phyloP scores from a whole-genome alignment of 495 filamentous ascomycete genomes.

The Penicillium daleae region DNA sequence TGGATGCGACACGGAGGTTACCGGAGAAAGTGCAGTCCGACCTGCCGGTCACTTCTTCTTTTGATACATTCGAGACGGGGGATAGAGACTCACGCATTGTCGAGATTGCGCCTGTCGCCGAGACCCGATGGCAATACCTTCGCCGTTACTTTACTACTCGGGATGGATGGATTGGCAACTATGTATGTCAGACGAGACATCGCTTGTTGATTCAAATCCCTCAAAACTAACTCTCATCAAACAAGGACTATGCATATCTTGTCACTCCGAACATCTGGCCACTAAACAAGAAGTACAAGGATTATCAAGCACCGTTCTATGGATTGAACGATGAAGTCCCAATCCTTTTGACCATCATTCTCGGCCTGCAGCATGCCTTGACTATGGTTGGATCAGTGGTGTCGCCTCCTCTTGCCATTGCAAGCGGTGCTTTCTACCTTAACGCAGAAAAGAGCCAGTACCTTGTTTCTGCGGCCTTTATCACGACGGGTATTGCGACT shows the following conservation, averaged over 20 bases:
- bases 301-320: constrained; percentile 73
- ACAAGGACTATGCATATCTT: constrained; percentile 68
- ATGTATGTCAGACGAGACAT: constrained; percentile 43
- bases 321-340: constrained; percentile 81
- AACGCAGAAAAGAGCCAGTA: constrained; percentile 63
- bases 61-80: constrained; percentile 17
- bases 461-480: constrained; percentile 81
- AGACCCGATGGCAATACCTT: constrained; percentile 37
- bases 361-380: constrained; percentile 67
- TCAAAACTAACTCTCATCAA: not conserved
- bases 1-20: constrained; percentile 14
- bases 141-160: constrained; percentile 51
- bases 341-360: constrained; percentile 68
- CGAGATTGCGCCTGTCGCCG: constrained; percentile 21
- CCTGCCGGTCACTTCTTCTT: constrained; percentile 10
- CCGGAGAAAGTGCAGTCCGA: constrained; percentile 17
- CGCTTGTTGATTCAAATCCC: not conserved
- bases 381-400: constrained; percentile 62
- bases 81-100: constrained; percentile 14
- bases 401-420: constrained; percentile 77
- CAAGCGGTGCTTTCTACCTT: constrained; percentile 69
- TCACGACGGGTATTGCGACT: constrained; percentile 78
- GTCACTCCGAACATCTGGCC: constrained; percentile 73
- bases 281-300: constrained; percentile 67
- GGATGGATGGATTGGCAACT: constrained; percentile 74